phyloP scores from a whole-genome alignment of 257 asterid genomes.

The Solanum raphanifolium region DNA sequence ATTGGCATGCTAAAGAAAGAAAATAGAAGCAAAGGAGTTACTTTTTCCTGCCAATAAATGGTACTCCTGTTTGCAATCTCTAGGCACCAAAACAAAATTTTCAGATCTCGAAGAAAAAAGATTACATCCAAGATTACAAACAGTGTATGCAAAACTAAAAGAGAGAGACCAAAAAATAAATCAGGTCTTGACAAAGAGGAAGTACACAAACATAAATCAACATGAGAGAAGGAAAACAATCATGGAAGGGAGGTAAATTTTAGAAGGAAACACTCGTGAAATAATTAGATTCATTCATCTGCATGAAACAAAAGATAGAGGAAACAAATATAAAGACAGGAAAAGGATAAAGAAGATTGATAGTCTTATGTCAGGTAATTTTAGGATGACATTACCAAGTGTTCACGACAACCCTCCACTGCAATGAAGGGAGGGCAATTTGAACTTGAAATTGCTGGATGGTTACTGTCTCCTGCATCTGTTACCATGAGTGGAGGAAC shows the following conservation, averaged over 20 bases:
- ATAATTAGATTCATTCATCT: not conserved
- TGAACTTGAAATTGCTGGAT: constrained; percentile 72
- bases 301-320: not conserved
- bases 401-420: constrained; percentile 87
- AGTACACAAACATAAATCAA: not conserved
- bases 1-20: not conserved
- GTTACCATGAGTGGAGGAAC: constrained; percentile 65
- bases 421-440: constrained; percentile 74
- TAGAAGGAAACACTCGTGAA: not conserved
- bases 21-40: not conserved
- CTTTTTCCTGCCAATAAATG: not conserved
- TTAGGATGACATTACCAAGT: constrained; percentile 37
- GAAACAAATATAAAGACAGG: not conserved
- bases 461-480: constrained; percentile 50
- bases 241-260: not conserved
- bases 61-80: not conserved
- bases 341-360: not conserved
- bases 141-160: not conserved
- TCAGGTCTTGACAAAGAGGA: not conserved
- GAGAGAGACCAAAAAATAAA: not conserved
- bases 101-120: not conserved
- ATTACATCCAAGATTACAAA: not conserved
- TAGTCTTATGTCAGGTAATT: not conserved
- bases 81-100: not conserved
- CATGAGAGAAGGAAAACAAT: not conserved